Evolutionary conservation across 2,329 filamentous ascomycete species (phyloP).

Genomic region (Phialophora tarda): DNA sequence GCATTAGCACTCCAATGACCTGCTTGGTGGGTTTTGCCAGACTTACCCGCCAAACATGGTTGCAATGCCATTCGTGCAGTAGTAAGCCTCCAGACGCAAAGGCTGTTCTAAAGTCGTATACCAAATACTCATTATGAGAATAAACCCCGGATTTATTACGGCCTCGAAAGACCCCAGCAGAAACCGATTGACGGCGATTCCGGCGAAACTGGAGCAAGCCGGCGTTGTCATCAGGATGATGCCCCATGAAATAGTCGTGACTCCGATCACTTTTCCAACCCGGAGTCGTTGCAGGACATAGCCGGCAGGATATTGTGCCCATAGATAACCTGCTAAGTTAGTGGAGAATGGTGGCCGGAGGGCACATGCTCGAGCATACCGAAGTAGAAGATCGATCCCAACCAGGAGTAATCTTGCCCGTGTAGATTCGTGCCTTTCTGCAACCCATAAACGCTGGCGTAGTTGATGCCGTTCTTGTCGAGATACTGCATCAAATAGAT

Average conservation of each 20-base stretch:
- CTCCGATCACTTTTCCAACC: slow-evolving; percentile 55
- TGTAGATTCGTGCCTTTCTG: slow-evolving; percentile 45
- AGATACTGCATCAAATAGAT: slow-evolving; percentile 38
- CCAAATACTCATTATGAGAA: slow-evolving; percentile 39
- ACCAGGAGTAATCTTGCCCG: slow-evolving; percentile 55
- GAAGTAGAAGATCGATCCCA: slow-evolving; percentile 56
- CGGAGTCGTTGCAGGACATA: slow-evolving; percentile 57
- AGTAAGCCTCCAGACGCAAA: slow-evolving; percentile 29
- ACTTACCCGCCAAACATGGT: slow-evolving; percentile 65
- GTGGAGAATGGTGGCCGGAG: no score
- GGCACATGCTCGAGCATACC: slow-evolving; percentile 36
- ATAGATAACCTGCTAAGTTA: slow-evolving; percentile 48
- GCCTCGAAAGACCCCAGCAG: slow-evolving; percentile 32
- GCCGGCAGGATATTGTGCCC: slow-evolving; percentile 58
- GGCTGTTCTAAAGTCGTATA: slow-evolving; percentile 34
- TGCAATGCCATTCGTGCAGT: slow-evolving; percentile 61
- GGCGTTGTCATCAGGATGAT: slow-evolving; percentile 32
- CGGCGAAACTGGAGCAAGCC: slow-evolving; percentile 30
- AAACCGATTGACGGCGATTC: slow-evolving; percentile 32
- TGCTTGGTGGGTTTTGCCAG: slow-evolving; percentile 44
- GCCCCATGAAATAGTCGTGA: slow-evolving; percentile 39
- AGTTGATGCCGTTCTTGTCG: slow-evolving; percentile 37
- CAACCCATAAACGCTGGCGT: slow-evolving; percentile 54
- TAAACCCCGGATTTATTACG: slow-evolving; percentile 46
- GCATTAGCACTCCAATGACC: slow-evolving; percentile 39